Evolutionary conservation across 768 basidiomycete genomes (phyloP), one percentile per base, ranked within the genome.

Genomic region (Pholiota microspora): DNA sequence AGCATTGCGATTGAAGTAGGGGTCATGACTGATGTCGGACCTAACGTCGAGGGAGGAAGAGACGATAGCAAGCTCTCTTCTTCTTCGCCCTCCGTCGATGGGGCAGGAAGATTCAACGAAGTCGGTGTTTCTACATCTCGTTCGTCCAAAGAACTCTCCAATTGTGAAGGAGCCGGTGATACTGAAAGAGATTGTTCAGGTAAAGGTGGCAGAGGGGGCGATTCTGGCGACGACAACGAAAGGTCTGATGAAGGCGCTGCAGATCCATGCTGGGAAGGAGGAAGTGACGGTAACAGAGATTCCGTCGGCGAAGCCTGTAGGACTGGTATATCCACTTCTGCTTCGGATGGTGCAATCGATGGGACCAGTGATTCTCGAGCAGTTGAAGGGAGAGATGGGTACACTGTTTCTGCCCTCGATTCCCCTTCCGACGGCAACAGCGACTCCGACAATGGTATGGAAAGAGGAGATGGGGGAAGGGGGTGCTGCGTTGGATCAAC

Each of bases 1-100:
- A 69, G 60, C 3, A 69, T 58, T 6, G 51, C 61, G 0, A 68
- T 49, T 16, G 73, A 70, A 16, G 67, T 63, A 0, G 71, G 71
- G 4, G 73, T 73, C 13, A 64, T 45, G 8, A 68, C 63, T 2
- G 69, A 68, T 0, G 64, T 67, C 18, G 64, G 57, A n/a, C 63
- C 64, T 46, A 70, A 53, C 7, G 64, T 64, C 6, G 69, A 67
- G 0, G 60, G 55, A 18, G 70, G 65, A 13, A 67, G 50, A 2
- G 70, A 63, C 7, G 72, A 66, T 8, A 70, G 46, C 45, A 67
- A 35, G 46, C 69, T 70, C n/a, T 59, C 59, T 7, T 59, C 59
- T 45, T 58, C 52, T 32, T 63, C 56, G 15, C 51, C 55, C 35
- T 54, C 53, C 9, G 62, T 58, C 6, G 54, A 45, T 10, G 59